Evolutionary conservation across 2,329 filamentous ascomycete species (phyloP).

Genomic region (Xylariales sp.): DNA sequence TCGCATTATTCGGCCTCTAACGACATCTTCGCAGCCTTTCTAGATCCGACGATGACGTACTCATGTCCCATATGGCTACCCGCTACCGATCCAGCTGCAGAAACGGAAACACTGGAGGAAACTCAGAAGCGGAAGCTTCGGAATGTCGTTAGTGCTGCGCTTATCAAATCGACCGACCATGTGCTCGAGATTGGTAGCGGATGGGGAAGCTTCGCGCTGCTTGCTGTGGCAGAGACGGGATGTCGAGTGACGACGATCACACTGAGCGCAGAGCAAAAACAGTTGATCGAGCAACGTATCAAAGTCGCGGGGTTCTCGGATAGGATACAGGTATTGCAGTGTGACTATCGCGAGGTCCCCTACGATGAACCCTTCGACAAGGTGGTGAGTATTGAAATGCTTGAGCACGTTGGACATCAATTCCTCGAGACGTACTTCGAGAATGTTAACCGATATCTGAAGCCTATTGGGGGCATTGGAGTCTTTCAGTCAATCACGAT

Average conservation of each 20-base stretch:
- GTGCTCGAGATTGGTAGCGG: constrained; percentile 72
- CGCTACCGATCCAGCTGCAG: constrained; percentile 31
- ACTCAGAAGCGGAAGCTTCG: constrained; percentile 65
- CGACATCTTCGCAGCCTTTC: constrained; percentile 69
- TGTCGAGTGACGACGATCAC: constrained; percentile 67
- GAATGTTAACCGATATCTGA: constrained; percentile 58
- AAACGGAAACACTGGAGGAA: constrained; percentile 54
- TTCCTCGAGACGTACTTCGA: constrained; percentile 65
- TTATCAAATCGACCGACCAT: constrained; percentile 60
- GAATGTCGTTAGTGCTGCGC: constrained; percentile 61
- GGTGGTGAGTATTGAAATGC: constrained; percentile 72
- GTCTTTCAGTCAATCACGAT: constrained; percentile 77
- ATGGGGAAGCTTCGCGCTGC: constrained; percentile 71
- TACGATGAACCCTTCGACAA: constrained; percentile 60
- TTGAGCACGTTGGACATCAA: constrained; percentile 67
- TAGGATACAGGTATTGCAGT: constrained; percentile 59
- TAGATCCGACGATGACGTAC: constrained; percentile 74
- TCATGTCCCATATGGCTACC: constrained; percentile 64
- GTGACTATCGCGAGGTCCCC: constrained; percentile 63
- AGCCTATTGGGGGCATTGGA: constrained; percentile 60
- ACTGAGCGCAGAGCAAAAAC: constrained; percentile 64
- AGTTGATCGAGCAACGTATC: constrained; percentile 62
- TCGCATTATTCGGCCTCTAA: constrained; percentile 75
- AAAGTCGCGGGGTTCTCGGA: constrained; percentile 53
- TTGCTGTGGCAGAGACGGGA: constrained; percentile 60